Percentiles rank a stretch among this genome's conserved stretches.
These are phyloP conservation scores for Puccinia novopanici DNA, from an alignment of 1,284 basidiomycete species.

Conservation along the genomic window DNA sequence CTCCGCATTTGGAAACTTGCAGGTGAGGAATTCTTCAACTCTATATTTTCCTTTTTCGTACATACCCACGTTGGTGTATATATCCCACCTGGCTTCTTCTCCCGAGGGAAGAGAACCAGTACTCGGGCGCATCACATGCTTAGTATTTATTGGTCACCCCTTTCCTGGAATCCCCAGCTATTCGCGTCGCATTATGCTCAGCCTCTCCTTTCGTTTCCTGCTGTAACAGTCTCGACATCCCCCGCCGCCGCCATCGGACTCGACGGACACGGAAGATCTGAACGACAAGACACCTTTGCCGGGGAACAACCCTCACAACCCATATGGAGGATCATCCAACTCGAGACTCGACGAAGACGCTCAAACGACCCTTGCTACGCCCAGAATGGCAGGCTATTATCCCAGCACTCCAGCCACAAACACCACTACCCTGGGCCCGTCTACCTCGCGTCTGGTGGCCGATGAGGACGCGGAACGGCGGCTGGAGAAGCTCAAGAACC, in stretches of 20 bases:
- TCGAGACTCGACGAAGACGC: not conserved
- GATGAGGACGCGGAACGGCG: not conserved
- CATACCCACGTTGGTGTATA: no score
- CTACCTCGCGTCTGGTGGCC: not conserved
- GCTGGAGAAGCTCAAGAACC: not conserved
- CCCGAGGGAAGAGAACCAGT: not conserved
- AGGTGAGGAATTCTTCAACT: not conserved
- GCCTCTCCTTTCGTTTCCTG: slow-evolving; percentile 24
- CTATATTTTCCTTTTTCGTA: not conserved
- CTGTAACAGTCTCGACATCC: not conserved
- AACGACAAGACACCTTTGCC: not conserved
- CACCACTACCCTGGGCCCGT: not conserved
- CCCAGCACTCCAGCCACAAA: not conserved
- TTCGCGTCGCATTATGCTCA: slow-evolving; percentile 19
- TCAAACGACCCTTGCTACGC: slow-evolving; percentile 13
- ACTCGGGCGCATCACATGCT: slow-evolving; percentile 13
- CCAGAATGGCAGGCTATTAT: not conserved
- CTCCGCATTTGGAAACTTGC: not conserved
- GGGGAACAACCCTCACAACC: not conserved
- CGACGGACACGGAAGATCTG: not conserved
- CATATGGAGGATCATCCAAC: not conserved
- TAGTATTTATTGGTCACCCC: slow-evolving; percentile 18
- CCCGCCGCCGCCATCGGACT: not conserved
- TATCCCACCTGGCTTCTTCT: not conserved
- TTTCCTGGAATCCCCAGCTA: not conserved